These are phyloP conservation scores for Septoria linicola DNA, from an alignment of 2,329 filamentous ascomycete genomes.

Conservation along the genomic window DNA sequence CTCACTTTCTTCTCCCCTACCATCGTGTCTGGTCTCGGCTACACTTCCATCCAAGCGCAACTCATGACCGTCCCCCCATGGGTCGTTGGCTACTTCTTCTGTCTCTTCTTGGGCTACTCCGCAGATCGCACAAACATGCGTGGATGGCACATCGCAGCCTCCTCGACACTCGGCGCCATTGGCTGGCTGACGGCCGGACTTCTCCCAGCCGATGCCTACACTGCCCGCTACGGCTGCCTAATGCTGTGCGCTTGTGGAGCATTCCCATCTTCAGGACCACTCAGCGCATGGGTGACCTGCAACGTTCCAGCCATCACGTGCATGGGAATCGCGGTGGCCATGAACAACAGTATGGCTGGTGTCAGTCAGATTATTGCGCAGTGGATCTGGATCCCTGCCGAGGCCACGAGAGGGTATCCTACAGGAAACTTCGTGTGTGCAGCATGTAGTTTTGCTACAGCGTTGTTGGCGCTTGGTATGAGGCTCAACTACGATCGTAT, in stretches of 20 bases:
- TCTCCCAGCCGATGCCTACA: constrained; percentile 29
- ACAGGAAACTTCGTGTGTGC: constrained; percentile 46
- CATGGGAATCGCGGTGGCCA: constrained; percentile 41
- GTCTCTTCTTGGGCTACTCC: constrained; percentile 32
- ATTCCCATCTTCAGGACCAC: constrained; percentile 40
- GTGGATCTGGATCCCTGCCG: constrained; percentile 42
- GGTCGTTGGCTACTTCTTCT: constrained; percentile 37
- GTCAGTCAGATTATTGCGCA: constrained; percentile 43
- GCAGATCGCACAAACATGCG: constrained; percentile 30
- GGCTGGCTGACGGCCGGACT: constrained; percentile 32
- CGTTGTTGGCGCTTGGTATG: constrained; percentile 29
- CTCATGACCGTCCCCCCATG: constrained; percentile 39
- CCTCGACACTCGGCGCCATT: constrained; percentile 28
- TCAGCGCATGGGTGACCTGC: constrained; percentile 44
- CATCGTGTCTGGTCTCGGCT: constrained; percentile 52
- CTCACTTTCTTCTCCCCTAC: constrained; percentile 55
- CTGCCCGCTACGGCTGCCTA: constrained; percentile 40
- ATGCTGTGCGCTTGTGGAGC: constrained; percentile 42
- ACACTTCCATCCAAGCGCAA: constrained; percentile 47
- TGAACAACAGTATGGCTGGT: constrained; percentile 42
- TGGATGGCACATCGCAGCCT: constrained; percentile 28
- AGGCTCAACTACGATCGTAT: constrained; percentile 35
- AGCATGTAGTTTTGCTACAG: constrained; percentile 39
- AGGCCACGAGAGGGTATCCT: constrained; percentile 38
- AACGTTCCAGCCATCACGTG: constrained; percentile 42